Conservation (phyloP, 2,329 filamentous ascomycete genomes). For the Coniochaeta sp. region DNA sequence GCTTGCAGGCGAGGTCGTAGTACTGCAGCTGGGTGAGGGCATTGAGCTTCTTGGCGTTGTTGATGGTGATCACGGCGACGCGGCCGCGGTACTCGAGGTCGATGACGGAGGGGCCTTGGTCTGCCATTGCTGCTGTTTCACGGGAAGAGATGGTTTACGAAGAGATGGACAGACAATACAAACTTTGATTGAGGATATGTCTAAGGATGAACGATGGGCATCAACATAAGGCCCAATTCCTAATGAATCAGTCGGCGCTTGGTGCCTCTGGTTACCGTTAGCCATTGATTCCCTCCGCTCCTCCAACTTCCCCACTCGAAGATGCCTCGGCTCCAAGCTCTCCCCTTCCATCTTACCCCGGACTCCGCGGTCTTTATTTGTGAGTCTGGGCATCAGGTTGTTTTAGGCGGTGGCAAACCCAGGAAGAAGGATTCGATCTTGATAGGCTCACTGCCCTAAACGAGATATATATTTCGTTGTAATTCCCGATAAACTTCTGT, state of each 20-base stretch:
- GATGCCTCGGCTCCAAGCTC: slow-evolving; percentile 1
- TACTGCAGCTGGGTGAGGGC: slow-evolving; percentile 68
- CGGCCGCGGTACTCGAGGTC: slow-evolving; percentile 58
- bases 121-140: neutral
- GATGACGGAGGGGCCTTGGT: slow-evolving; percentile 36
- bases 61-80: slow-evolving; percentile 78
- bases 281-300: neutral
- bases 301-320: neutral
- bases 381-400: too few species aligned
- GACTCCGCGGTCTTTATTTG: neutral
- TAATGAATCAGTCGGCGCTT: neutral
- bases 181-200: neutral
- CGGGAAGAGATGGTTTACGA: neutral
- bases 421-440: too few species aligned
- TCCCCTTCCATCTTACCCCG: neutral
- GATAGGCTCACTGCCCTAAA: too few species aligned
- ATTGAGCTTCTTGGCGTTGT: slow-evolving; percentile 81
- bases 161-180: neutral
- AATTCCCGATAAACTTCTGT: too few species aligned
- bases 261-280: neutral
- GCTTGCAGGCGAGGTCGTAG: slow-evolving; percentile 64
- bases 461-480: too few species aligned
- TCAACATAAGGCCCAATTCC: neutral
- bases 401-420: too few species aligned
- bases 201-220: neutral